phyloP scores from a whole-genome alignment of 1,284 basidiomycete species.

The Caloboletus firmus region DNA sequence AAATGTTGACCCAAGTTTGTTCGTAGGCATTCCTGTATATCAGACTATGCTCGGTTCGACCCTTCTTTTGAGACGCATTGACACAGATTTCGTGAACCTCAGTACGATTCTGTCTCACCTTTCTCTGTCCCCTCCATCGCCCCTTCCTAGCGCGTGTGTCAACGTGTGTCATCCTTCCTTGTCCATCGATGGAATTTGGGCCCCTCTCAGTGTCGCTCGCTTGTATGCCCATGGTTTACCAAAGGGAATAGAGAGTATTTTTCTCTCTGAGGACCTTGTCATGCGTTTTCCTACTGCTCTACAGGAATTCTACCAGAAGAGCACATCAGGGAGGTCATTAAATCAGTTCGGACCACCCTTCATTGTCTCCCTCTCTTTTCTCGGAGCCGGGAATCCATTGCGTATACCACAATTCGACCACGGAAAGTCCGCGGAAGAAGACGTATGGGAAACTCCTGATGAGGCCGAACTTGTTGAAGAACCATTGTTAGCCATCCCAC shows the following conservation, averaged over 20 bases:
- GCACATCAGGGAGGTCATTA: conserved; percentile 43
- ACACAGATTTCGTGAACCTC: conserved; percentile 73
- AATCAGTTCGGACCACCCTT: conserved; percentile 53
- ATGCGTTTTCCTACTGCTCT: conserved; percentile 58
- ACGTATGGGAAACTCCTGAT: conserved; percentile 20
- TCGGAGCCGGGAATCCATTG: conserved; percentile 12
- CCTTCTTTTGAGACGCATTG: conserved; percentile 61
- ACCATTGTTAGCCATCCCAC: conserved; percentile 27
- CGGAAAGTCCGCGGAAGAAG: conserved; percentile 9
- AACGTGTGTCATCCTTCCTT: conserved; percentile 43
- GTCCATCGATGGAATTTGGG: conserved; percentile 61
- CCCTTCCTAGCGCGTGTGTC: conserved; percentile 27
- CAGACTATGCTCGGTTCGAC: conserved; percentile 57
- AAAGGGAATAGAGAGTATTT: conserved; percentile 43
- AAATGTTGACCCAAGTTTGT: conserved; percentile 11
- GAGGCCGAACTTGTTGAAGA: conserved; percentile 30
- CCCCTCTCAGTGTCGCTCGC: conserved; percentile 58
- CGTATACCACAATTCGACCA: conserved; percentile 9
- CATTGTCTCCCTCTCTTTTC: conserved; percentile 23
- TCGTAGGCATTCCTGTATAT: conserved; percentile 65
- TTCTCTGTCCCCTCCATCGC: conserved; percentile 39
- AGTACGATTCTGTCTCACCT: conserved; percentile 50
- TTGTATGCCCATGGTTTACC: conserved; percentile 36
- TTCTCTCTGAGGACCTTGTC: conserved; percentile 59
- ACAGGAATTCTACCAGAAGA: conserved; percentile 52